Conservation (phyloP, 495 filamentous ascomycete species). For the Penicillium coprophilum region DNA sequence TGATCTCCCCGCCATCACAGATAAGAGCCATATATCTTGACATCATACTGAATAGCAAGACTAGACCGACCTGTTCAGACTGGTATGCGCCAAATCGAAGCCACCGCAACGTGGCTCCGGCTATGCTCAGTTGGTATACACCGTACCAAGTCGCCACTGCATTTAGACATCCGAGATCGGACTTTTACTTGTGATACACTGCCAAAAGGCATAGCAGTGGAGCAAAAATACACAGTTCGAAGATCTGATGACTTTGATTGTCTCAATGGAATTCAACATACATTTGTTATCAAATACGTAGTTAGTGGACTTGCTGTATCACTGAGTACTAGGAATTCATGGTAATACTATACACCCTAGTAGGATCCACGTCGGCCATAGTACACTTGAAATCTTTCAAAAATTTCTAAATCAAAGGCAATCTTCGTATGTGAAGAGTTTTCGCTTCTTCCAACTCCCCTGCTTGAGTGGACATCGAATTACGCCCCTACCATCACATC, state of each 20-base stretch:
- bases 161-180: conserved; percentile 3
- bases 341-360: not conserved
- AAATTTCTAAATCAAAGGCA: not conserved
- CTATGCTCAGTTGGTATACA: not conserved
- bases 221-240: not conserved
- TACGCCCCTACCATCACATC: not conserved
- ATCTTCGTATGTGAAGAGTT: not conserved
- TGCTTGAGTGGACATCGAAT: not conserved
- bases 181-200: not conserved
- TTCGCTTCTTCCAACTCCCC: not conserved
- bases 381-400: not conserved
- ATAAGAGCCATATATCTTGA: conserved; percentile 1
- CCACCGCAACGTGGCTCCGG: not conserved
- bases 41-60: not conserved
- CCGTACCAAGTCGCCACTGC: not conserved
- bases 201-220: not conserved
- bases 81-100: not conserved
- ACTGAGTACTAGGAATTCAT: not conserved
- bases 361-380: not conserved
- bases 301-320: not conserved
- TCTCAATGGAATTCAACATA: not conserved
- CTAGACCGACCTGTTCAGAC: not conserved
- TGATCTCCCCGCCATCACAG: not conserved
- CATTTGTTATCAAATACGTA: not conserved
- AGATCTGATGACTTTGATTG: not conserved